These are phyloP conservation scores for Alternaria alternata DNA, from an alignment of 2,329 filamentous ascomycete species.

Conservation along the genomic window DNA sequence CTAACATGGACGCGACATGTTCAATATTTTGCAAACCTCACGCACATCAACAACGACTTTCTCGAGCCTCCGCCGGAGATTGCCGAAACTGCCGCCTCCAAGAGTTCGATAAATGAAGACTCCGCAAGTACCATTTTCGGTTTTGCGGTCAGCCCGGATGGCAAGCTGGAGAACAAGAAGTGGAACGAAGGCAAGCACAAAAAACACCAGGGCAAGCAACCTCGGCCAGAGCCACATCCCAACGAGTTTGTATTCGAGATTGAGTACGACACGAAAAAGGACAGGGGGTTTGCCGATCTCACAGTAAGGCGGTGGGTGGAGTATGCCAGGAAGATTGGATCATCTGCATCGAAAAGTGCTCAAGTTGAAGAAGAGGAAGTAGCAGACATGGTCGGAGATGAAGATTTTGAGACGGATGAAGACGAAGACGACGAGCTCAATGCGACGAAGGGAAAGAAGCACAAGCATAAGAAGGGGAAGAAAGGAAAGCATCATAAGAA, in stretches of 20 bases:
- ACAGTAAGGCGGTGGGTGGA: conserved; percentile 83
- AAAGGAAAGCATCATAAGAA: conserved; percentile 59
- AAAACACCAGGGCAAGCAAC: conserved; percentile 61
- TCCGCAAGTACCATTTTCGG: conserved; percentile 33
- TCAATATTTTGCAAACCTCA: conserved; percentile 96
- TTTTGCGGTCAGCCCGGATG: conserved; percentile 36
- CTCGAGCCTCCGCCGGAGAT: conserved; percentile 22
- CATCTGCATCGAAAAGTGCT: conserved; percentile 46
- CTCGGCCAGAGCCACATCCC: conserved; percentile 63
- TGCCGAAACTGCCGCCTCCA: neutral
- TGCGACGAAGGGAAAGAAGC: conserved; percentile 51
- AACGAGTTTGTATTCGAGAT: conserved; percentile 76
- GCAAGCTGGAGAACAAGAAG: conserved; percentile 46
- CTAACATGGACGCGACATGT: conserved; percentile 81
- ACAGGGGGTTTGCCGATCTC: conserved; percentile 80
- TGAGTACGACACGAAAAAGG: conserved; percentile 85
- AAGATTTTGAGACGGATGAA: conserved; percentile 29
- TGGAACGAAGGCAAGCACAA: conserved; percentile 73
- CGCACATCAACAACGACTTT: conserved; percentile 80
- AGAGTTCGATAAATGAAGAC: conserved; percentile 16
- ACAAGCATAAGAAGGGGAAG: conserved; percentile 61
- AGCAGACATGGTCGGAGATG: conserved; percentile 21
- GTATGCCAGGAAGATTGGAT: conserved; percentile 80
- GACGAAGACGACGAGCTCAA: conserved; percentile 31
- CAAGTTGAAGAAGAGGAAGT: conserved; percentile 27